Percentiles rank a stretch among this genome's conserved stretches.
These are phyloP conservation scores for Amphicarpaea edgeworthii DNA, from an alignment of 306 rosid species.

Conservation along the genomic window DNA sequence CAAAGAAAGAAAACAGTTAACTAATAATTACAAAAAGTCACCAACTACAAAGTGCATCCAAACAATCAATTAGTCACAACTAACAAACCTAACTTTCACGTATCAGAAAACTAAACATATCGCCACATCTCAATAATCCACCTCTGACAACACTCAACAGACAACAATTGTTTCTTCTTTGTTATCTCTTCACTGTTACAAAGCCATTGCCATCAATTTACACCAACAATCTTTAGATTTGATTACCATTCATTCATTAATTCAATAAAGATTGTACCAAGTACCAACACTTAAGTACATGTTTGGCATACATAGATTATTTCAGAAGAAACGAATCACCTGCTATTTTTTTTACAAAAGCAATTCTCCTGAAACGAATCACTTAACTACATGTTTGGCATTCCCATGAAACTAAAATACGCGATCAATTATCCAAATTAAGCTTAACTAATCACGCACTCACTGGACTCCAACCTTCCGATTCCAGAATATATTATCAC, in stretches of 20 bases:
- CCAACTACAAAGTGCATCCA: background rate
- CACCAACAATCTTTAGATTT: no score
- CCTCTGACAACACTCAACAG: background rate
- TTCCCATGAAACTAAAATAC: background rate
- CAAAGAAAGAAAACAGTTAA: background rate
- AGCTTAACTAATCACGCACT: background rate
- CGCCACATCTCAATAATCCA: conserved; percentile 8
- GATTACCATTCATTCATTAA: no score
- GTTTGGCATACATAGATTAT: no score
- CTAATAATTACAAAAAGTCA: background rate
- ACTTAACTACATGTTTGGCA: background rate
- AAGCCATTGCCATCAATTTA: no score
- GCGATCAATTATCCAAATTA: background rate
- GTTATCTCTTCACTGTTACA: no score
- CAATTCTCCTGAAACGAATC: no score
- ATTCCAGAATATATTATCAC: background rate
- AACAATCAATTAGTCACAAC: background rate
- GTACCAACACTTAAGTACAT: no score
- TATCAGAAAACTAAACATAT: conserved; percentile 1
- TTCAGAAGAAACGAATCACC: no score
- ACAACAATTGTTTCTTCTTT: no score
- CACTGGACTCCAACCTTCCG: background rate
- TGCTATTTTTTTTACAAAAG: no score
- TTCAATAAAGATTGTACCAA: background rate
- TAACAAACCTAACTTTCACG: conserved; percentile 9